Conservation (phyloP, 495 filamentous ascomycete genomes). For the Alectoria sarmentosa region DNA sequence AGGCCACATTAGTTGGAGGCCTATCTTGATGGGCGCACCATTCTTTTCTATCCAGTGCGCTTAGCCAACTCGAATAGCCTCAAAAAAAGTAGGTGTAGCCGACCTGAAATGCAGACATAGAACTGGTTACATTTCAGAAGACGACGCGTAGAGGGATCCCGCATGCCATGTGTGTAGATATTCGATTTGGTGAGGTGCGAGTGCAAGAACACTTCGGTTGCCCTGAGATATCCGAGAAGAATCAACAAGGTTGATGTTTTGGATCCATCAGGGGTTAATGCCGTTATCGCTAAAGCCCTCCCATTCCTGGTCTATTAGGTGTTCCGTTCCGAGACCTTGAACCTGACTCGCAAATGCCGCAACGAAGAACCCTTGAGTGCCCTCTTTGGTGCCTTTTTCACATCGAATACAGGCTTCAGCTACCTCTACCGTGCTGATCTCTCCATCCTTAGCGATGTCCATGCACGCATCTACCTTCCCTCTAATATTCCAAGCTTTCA, state of each 20-base stretch:
- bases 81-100: too few relatives aligned
- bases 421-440: constrained; percentile 42
- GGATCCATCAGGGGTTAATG: background rate
- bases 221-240: background rate
- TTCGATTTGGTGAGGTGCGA: background rate
- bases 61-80: too few relatives aligned
- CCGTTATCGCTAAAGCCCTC: constrained; percentile 34
- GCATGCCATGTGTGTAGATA: background rate
- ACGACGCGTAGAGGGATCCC: too few relatives aligned
- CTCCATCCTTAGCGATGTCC: constrained; percentile 9
- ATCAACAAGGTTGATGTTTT: background rate
- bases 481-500: constrained; percentile 65
- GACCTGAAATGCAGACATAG: too few relatives aligned
- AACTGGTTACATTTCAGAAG: too few relatives aligned
- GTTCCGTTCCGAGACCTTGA: constrained; percentile 13
- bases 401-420: constrained; percentile 76
- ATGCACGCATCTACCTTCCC: constrained; percentile 43
- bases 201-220: background rate
- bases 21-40: too few relatives aligned
- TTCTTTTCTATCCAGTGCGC: too few relatives aligned
- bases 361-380: constrained; percentile 70
- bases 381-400: constrained; percentile 69
- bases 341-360: constrained; percentile 54
- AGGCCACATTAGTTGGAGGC: too few relatives aligned
- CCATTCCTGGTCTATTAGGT: constrained; percentile 34